Base-by-base conservation (phyloP, 2,329 filamentous ascomycete genomes). In the Penicillium sp. region DNA sequence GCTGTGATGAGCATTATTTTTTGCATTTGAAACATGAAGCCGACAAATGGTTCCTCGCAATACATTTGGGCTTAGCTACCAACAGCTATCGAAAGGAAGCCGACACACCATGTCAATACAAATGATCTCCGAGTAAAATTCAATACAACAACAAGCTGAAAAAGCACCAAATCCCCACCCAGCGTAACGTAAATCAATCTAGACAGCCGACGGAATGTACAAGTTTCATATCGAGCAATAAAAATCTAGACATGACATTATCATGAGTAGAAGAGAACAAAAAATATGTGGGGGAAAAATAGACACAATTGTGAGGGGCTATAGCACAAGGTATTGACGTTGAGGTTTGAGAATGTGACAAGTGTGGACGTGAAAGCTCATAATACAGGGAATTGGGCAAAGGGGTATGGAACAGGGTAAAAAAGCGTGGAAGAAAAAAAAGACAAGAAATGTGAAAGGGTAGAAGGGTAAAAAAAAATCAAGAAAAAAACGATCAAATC, bases 321-420 rank as follows among this genome's bases (percentile, higher is more conserved):
- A 58, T 61, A 48, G 50, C 50, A 61, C 58, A 61, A 62, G 60
- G 61, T 64, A 61, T 64, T 56, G 59, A 50, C 40, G 44, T 40
- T 40, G 38, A 60, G 40, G 41, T 51, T 56, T 46, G 57, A 62
- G 46, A 36, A 34, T 18, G 50, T 45, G 52, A 54, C 40, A 39
- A 48, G 43, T 46, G 41, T 52, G 49, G 43, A 53, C 51, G 51
- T 53, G 21, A 53, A 53, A 50, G 22, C 46, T 65, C 62, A 64
- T 62, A 57, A 64, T 64, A 65, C 62, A 65, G 56, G 55, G 49
- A 53, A 53, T 46, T 53, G 31, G 48, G 49, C 18, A 49, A 51
- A 21, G 43, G 53, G 52, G 50, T 50, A 50, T 51, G 36, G n/a
- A 55, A 45, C 43, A 54, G 48, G 45, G 31, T 32, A 45, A 40